Evolutionary conservation across 2,329 filamentous ascomycete species (phyloP).

Genomic region (Neonectria sp.): DNA sequence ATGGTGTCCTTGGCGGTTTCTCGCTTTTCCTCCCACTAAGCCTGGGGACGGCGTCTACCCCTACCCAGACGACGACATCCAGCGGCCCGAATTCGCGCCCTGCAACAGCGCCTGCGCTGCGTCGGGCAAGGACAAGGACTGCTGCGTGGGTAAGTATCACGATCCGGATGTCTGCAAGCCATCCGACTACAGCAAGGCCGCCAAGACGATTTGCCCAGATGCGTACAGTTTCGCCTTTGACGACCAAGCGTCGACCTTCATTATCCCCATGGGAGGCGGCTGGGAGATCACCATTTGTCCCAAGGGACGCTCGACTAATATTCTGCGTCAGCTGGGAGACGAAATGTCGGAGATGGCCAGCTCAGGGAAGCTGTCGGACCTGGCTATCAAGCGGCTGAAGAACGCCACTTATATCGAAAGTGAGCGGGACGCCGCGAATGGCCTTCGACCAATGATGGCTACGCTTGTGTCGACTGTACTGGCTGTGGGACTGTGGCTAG

Average conservation of each 20-base stretch:
- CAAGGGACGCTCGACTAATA: conserved; percentile 71
- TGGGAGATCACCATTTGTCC: conserved; percentile 88
- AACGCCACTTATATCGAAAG: conserved; percentile 55
- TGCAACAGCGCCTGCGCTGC: conserved; percentile 84
- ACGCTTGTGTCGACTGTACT: conserved; percentile 31
- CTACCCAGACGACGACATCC: conserved; percentile 82
- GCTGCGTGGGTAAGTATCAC: conserved; percentile 80
- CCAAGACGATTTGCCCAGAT: conserved; percentile 85
- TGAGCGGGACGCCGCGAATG: conserved; percentile 46
- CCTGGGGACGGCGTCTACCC: conserved; percentile 84
- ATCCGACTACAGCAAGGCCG: conserved; percentile 76
- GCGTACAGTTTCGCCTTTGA: conserved; percentile 85
- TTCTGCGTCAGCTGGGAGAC: conserved; percentile 65
- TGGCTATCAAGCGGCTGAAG: conserved; percentile 50
- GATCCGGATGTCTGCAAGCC: conserved; percentile 75
- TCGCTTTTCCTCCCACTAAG: conserved; percentile 76
- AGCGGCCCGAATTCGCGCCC: conserved; percentile 81
- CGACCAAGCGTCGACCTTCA: conserved; percentile 72
- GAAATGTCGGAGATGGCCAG: conserved; percentile 65
- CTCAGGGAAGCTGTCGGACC: conserved; percentile 55
- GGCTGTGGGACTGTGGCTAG: conserved; percentile 36
- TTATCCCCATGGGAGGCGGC: conserved; percentile 77
- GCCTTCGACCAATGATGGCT: conserved; percentile 32
- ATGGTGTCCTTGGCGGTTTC: conserved; percentile 89
- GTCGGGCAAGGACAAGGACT: conserved; percentile 77